Percentiles rank a stretch among this genome's conserved stretches.
phyloP scores from a whole-genome alignment of 129 eudicot genomes.

The Erigeron canadensis region DNA sequence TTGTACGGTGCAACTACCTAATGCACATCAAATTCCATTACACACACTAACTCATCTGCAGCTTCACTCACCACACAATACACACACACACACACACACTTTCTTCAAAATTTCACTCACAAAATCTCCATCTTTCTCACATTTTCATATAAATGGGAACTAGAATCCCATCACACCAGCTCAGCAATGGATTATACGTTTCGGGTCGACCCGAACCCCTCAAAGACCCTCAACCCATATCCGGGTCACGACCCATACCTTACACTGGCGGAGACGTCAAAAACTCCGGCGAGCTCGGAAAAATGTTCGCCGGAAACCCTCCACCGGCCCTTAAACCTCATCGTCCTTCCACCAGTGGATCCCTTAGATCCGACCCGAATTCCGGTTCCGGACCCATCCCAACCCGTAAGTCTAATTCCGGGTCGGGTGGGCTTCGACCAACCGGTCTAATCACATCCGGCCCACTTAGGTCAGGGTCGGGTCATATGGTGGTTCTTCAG shows the following conservation, averaged over 20 bases:
- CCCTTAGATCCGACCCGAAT: conserved; percentile 70
- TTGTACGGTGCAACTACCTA: conserved; percentile 12
- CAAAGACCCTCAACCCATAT: conserved; percentile 51
- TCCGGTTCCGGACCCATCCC: conserved; percentile 28
- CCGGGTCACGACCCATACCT: conserved; percentile 54
- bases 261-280: conserved; percentile 91
- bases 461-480: conserved; percentile 44
- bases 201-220: conserved; percentile 75
- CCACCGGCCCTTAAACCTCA: conserved; percentile 41
- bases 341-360: conserved; percentile 53
- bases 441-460: conserved; percentile 38
- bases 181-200: conserved; percentile 70
- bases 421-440: conserved; percentile 71
- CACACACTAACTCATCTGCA: conserved; percentile 5
- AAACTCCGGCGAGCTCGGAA: conserved; percentile 83
- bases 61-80: background rate
- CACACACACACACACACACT: background rate
- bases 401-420: conserved; percentile 40
- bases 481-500: conserved; percentile 58
- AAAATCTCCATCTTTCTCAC: conserved; percentile 14
- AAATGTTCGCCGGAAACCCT: conserved; percentile 56
- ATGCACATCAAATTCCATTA: conserved; percentile 17
- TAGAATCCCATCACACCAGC: conserved; percentile 80
- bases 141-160: conserved; percentile 34
- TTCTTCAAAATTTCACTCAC: conserved; percentile 23